Evolutionary conservation across 768 basidiomycete species (phyloP).

Genomic region (Collybia sordida): DNA sequence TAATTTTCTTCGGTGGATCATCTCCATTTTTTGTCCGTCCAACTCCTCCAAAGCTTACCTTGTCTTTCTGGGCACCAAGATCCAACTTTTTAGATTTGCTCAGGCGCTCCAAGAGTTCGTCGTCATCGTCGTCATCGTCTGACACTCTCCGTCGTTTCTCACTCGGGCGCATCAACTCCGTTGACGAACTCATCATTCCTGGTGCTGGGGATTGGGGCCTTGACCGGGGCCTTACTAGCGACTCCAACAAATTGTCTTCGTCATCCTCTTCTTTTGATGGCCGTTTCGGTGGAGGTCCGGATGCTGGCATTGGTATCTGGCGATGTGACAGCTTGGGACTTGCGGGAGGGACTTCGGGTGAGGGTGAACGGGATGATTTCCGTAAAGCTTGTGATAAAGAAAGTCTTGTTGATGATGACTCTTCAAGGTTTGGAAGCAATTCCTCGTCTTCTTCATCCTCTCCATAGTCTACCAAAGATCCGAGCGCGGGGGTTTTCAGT

Average conservation of each 20-base stretch:
- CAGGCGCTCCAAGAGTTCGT: constrained; percentile 63
- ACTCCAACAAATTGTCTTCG: constrained; percentile 59
- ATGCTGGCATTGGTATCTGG: constrained; percentile 27
- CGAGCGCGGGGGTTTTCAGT: constrained; percentile 53
- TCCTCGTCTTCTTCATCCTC: constrained; percentile 67
- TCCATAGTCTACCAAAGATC: constrained; percentile 72
- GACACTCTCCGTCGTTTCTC: constrained; percentile 68
- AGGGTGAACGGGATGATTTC: constrained; percentile 28
- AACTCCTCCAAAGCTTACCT: constrained; percentile 19
- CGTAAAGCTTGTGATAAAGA: constrained; percentile 9
- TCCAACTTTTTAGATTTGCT: constrained; percentile 60
- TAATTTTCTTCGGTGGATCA: constrained; percentile 70
- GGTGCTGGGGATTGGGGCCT: constrained; percentile 40
- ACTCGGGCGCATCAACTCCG: constrained; percentile 50
- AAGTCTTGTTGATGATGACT: constrained; percentile 5
- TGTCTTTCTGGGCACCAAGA: constrained; percentile 45
- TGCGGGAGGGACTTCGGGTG: constrained; percentile 31
- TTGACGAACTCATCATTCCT: constrained; percentile 23
- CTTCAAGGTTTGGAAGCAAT: not conserved
- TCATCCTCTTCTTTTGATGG: constrained; percentile 41
- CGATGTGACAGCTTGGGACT: constrained; percentile 39
- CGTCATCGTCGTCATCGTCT: constrained; percentile 74
- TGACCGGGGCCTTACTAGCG: constrained; percentile 41
- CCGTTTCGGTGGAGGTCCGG: constrained; percentile 46
- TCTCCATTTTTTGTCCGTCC: constrained; percentile 44